Percentiles rank a stretch among this genome's conserved stretches.
phyloP scores from a whole-genome alignment of 78 protist genomes.

The Monocercomonoides exilis region DNA sequence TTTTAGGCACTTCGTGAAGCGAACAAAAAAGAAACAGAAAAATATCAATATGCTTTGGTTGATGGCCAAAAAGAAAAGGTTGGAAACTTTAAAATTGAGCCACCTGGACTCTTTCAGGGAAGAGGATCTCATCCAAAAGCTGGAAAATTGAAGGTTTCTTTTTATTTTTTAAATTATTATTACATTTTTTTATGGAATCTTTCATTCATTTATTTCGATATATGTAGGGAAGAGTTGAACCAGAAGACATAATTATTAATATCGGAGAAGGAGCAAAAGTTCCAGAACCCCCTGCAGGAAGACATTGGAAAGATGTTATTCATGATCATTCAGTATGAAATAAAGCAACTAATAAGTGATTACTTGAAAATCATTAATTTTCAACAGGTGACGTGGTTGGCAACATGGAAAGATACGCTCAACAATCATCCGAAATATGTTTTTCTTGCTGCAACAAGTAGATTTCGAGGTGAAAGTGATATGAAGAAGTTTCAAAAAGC shows the following conservation, averaged over 20 bases:
- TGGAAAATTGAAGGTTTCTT: slow-evolving; percentile 71
- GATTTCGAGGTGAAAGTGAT: slow-evolving; percentile 78
- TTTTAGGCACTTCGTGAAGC: neutral
- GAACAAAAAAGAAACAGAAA: slow-evolving; percentile 45
- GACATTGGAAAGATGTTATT: neutral
- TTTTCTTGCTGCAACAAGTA: slow-evolving; percentile 57
- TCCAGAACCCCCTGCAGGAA: slow-evolving; percentile 73
- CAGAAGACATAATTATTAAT: slow-evolving; percentile 91
- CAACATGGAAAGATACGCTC: slow-evolving; percentile 82
- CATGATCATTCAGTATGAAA: neutral
- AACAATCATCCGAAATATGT: slow-evolving; percentile 65
- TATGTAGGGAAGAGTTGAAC: slow-evolving; percentile 60
- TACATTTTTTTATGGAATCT: neutral
- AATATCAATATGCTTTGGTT: slow-evolving; percentile 61
- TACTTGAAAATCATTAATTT: slow-evolving; percentile 53
- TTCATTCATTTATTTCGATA: neutral
- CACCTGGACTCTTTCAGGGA: slow-evolving; percentile 98
- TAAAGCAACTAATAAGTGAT: slow-evolving; percentile 21
- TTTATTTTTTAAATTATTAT: neutral
- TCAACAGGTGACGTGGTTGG: slow-evolving; percentile 88
- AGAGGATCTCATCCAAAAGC: slow-evolving; percentile 95
- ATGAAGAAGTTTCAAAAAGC: slow-evolving; percentile 84
- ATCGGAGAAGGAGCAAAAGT: slow-evolving; percentile 55
- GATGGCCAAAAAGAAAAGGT: slow-evolving; percentile 82
- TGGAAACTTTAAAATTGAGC: slow-evolving; percentile 89